Percentiles rank a stretch among this genome's conserved stretches.
phyloP scores from a whole-genome alignment of 1,284 basidiomycete genomes.

The Ganoderma lucidum region DNA sequence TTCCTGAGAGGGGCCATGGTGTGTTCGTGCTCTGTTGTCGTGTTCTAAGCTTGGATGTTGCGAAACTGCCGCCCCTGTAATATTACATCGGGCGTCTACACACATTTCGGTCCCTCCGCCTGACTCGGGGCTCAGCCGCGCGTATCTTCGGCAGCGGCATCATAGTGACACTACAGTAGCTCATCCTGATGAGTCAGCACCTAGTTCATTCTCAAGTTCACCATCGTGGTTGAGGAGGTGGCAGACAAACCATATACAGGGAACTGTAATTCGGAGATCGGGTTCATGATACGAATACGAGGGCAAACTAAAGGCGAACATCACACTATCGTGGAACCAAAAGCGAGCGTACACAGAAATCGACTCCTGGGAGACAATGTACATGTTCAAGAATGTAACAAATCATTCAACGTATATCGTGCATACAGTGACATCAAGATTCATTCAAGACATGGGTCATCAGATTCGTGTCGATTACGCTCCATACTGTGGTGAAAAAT shows the following conservation, averaged over 20 bases:
- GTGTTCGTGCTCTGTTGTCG: neutral
- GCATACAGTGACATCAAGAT: neutral
- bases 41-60: neutral
- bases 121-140: slow-evolving; percentile 3
- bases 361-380: neutral
- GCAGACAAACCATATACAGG: neutral
- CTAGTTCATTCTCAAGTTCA: neutral
- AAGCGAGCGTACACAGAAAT: neutral
- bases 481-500: slow-evolving; percentile 15
- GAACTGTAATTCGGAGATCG: neutral
- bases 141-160: slow-evolving; percentile 1
- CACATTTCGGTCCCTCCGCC: neutral
- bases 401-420: neutral
- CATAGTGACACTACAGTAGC: neutral
- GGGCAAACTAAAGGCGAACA: neutral
- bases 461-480: neutral
- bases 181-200: neutral
- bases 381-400: neutral
- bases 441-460: neutral
- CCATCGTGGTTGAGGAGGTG: neutral
- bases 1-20: slow-evolving; percentile 30
- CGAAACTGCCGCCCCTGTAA: neutral
- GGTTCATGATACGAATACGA: no score
- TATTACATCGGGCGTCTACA: neutral
- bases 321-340: neutral